Evolutionary conservation across 805 yeast genomes (phyloP).

Genomic region (Metschnikowia henanensis): DNA sequence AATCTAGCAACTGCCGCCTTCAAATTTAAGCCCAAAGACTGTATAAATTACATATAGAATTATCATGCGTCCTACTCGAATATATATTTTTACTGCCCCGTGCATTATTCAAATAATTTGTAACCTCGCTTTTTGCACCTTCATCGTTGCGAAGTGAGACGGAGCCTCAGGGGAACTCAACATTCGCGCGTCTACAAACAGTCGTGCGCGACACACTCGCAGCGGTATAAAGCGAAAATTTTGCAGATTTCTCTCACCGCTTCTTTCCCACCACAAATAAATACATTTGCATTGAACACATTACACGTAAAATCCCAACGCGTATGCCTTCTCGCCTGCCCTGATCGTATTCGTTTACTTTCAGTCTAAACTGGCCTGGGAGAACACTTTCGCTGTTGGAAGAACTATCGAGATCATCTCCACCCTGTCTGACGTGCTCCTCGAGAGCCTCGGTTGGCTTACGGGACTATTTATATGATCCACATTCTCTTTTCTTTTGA

Average conservation of each 20-base stretch:
- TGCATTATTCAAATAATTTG: too few relatives aligned
- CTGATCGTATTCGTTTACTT: slow-evolving; percentile 49
- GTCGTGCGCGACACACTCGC: slow-evolving; percentile 5
- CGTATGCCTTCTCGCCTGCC: slow-evolving; percentile 50
- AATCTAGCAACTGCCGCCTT: too few relatives aligned
- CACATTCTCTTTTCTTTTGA: background rate
- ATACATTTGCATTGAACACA: slow-evolving; percentile 5
- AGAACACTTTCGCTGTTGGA: slow-evolving; percentile 48
- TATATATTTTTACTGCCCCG: too few relatives aligned
- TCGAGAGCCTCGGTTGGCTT: slow-evolving; percentile 14
- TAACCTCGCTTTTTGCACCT: too few relatives aligned
- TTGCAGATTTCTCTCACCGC: background rate
- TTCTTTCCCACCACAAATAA: slow-evolving; percentile 3
- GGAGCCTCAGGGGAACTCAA: too few relatives aligned
- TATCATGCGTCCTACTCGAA: too few relatives aligned
- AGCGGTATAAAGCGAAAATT: slow-evolving; percentile 2
- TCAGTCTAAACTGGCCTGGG: slow-evolving; percentile 48
- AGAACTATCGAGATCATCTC: slow-evolving; percentile 42
- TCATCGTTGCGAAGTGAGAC: too few relatives aligned
- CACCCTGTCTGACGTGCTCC: slow-evolving; percentile 39
- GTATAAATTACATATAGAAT: too few relatives aligned
- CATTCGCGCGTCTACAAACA: background rate
- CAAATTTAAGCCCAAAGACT: too few relatives aligned
- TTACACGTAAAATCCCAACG: slow-evolving; percentile 28
- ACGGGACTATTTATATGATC: slow-evolving; percentile 25